These are phyloP conservation scores for Sungouiella thailandica DNA, from an alignment of 805 yeast species.

Conservation along the genomic window DNA sequence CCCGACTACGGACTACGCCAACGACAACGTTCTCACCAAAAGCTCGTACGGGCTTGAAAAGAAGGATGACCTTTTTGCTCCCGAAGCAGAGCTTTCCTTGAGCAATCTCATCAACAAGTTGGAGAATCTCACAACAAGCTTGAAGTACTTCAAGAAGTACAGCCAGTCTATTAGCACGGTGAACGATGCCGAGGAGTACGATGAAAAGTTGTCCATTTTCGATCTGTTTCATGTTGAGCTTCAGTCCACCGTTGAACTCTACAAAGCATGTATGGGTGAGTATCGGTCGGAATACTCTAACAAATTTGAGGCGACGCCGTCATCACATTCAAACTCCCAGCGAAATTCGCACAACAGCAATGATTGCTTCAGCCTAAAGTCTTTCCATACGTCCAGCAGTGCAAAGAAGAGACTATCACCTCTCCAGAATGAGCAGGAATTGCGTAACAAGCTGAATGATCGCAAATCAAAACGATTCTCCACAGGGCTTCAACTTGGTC, in stretches of 20 bases:
- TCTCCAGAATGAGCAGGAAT: too few relatives aligned
- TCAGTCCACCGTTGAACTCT: slow-evolving; percentile 22
- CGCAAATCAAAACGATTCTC: slow-evolving; percentile 26
- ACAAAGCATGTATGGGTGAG: slow-evolving; percentile 25
- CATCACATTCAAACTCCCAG: slow-evolving; percentile 12
- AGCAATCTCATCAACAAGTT: slow-evolving; percentile 26
- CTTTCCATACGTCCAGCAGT: slow-evolving; percentile 29
- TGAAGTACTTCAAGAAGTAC: slow-evolving; percentile 35
- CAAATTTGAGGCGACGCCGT: slow-evolving; percentile 1
- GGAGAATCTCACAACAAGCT: slow-evolving; percentile 27
- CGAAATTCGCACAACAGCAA: slow-evolving; percentile 13
- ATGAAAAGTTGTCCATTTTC: slow-evolving; percentile 34
- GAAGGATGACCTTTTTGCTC: background rate
- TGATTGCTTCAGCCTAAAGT: slow-evolving; percentile 20
- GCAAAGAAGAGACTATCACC: slow-evolving; percentile 22
- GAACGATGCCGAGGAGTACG: slow-evolving; percentile 26
- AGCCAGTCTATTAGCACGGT: slow-evolving; percentile 24
- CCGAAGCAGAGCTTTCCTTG: slow-evolving; percentile 15
- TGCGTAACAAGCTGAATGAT: too few relatives aligned
- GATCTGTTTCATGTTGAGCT: slow-evolving; percentile 32
- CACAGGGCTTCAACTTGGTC: slow-evolving; percentile 33
- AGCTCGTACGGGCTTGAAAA: background rate
- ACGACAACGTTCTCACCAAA: slow-evolving; percentile 9
- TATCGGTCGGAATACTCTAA: slow-evolving; percentile 16
- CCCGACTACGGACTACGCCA: slow-evolving; percentile 11